phyloP scores from a whole-genome alignment of 768 basidiomycete genomes.

The Leccinum variicolor region DNA sequence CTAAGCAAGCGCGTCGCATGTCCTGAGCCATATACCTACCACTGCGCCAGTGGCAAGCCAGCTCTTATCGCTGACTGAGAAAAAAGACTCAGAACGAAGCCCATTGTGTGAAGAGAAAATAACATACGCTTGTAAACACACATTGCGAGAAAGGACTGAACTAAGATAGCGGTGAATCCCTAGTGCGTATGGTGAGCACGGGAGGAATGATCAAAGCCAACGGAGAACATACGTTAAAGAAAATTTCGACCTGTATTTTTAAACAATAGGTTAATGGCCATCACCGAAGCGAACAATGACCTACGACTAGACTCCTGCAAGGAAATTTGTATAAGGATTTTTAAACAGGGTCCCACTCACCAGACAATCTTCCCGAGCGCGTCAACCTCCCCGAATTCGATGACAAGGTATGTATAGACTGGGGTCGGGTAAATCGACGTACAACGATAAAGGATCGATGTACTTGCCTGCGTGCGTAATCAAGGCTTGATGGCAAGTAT shows the following conservation, averaged over 20 bases:
- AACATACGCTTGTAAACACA: slow-evolving; percentile 50
- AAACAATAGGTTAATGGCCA: not conserved
- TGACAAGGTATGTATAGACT: slow-evolving; percentile 51
- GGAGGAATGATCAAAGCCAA: not conserved
- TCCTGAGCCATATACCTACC: slow-evolving; percentile 14
- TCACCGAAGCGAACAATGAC: not conserved
- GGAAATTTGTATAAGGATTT: not conserved
- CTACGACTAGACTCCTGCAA: slow-evolving; percentile 27
- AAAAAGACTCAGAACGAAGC: not conserved
- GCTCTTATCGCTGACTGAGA: slow-evolving; percentile 49
- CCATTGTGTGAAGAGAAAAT: not conserved
- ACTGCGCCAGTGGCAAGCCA: slow-evolving; percentile 40
- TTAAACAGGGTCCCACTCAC: slow-evolving; percentile 27
- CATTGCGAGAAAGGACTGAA: slow-evolving; percentile 55
- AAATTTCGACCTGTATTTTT: slow-evolving; percentile 41
- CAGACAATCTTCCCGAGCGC: slow-evolving; percentile 40
- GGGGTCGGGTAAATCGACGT: not conserved
- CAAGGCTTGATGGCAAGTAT: slow-evolving; percentile 54
- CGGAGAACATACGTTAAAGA: slow-evolving; percentile 43
- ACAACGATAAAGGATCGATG: not conserved
- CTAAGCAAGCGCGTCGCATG: not conserved
- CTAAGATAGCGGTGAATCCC: slow-evolving; percentile 50
- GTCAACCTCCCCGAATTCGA: slow-evolving; percentile 32
- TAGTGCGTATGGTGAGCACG: slow-evolving; percentile 5
- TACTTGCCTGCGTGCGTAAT: slow-evolving; percentile 51